Base-by-base conservation (phyloP, 2,329 filamentous ascomycete genomes). In the Alternaria sp. region DNA sequence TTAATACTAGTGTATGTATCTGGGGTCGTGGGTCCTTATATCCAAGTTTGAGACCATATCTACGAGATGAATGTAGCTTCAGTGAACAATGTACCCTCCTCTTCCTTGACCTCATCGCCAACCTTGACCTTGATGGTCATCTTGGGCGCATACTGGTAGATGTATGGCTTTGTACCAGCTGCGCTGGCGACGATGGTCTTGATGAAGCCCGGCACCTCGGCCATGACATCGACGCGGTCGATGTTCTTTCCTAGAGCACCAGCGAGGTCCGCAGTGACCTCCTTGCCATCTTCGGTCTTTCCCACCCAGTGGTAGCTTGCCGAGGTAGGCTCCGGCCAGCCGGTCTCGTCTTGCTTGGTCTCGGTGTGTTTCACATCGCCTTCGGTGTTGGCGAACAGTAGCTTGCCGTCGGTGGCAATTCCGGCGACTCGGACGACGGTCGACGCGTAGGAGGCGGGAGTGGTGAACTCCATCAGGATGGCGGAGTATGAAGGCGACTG, bases 31-130 rank as follows among this genome's bases (percentile, higher is more conserved):
- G 63, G 62, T 57, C 54, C 50, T 62, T 45, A 63, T 65, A 68
- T 68, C 65, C 65, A 68, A 68, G 44, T 13, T 52, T 47, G 43
- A 49, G 25, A 50, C 21, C 49, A n/a, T 49, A 59, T 68, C 80
- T 77, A 90, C 56, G 91, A 93, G 81, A 99, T 97, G 83, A 98
- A 99, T n/a, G 94, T 97, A 3, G 96, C 93, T 83, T 99, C 96
- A 61, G 88, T 89, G 82, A 96, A 97, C 58, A 97, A 82, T 50
- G 82, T 84, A 51, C 96, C 96, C 76, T 93, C 85, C 80, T 98
- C 95, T 17, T 86, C 84, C 65, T 89, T 87, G 73, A 94, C 91
- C 73, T 92, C 86, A 62, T 93, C 93, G 52, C 92, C 93, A 67
- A 95, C 86, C 81, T 94, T 96, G 72, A 99, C 75, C 85, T 96